Evolutionary conservation across 805 yeast species (phyloP).

Genomic region (Metschnikowia lochheadii): DNA sequence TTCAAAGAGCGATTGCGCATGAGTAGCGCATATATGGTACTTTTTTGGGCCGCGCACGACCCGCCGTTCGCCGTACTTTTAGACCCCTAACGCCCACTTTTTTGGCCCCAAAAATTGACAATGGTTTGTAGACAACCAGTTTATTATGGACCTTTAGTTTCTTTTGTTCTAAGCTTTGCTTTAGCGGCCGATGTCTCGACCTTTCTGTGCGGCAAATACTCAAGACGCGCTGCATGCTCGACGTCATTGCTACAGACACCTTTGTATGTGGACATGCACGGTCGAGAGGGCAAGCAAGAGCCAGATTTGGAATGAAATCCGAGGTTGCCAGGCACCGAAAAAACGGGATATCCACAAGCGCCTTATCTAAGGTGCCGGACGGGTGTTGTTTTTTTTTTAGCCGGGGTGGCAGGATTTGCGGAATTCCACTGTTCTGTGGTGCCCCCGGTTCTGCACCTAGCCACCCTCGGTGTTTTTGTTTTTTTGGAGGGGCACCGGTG

Average conservation of each 20-base stretch:
- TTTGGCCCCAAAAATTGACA: background rate
- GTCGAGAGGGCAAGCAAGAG: background rate
- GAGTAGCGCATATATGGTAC: background rate
- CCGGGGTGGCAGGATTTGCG: background rate
- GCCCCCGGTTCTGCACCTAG: background rate
- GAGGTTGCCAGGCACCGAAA: background rate
- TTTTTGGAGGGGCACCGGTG: background rate
- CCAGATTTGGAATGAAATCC: background rate
- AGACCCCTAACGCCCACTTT: too few relatives aligned
- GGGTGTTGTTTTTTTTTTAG: too few relatives aligned
- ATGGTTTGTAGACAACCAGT: background rate
- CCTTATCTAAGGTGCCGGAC: too few relatives aligned
- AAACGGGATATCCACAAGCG: background rate
- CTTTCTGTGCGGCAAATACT: background rate
- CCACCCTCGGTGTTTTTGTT: background rate
- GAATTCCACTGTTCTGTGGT: background rate
- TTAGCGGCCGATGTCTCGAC: too few relatives aligned
- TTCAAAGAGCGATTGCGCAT: constrained; percentile 1
- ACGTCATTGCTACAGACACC: constrained; percentile 3
- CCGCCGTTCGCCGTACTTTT: too few relatives aligned
- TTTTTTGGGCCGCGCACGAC: background rate
- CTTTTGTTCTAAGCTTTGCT: background rate
- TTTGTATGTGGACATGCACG: background rate
- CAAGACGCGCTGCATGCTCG: background rate
- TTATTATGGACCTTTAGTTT: background rate